These are phyloP conservation scores for Hymenoscyphus fraxineus DNA, from an alignment of 2,329 filamentous ascomycete genomes.

Conservation along the genomic window DNA sequence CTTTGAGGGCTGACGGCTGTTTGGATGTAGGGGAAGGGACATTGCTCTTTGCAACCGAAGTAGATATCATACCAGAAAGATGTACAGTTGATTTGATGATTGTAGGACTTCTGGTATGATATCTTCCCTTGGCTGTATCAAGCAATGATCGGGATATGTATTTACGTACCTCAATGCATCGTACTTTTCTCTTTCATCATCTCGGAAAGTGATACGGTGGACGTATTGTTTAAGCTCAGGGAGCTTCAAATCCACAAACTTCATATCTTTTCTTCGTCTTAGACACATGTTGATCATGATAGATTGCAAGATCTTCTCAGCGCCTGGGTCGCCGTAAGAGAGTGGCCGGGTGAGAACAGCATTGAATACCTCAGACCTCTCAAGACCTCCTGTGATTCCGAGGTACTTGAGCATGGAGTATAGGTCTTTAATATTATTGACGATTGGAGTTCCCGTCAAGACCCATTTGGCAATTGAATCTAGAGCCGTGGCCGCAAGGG, in stretches of 20 bases:
- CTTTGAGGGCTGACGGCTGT: background rate
- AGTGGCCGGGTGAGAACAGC: constrained; percentile 66
- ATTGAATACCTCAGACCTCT: constrained; percentile 71
- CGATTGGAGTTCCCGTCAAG: constrained; percentile 75
- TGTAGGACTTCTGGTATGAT: too few species aligned
- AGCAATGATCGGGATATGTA: too few species aligned
- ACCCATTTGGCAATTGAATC: constrained; percentile 73
- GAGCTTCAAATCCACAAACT: constrained; percentile 76
- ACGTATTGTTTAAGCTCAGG: constrained; percentile 75
- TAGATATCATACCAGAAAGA: too few species aligned
- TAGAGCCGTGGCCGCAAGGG: constrained; percentile 64
- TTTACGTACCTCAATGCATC: constrained; percentile 60
- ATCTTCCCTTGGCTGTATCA: too few species aligned
- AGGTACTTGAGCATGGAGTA: constrained; percentile 78
- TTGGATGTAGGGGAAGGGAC: too few species aligned
- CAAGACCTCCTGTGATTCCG: constrained; percentile 69
- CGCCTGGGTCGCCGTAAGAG: constrained; percentile 51
- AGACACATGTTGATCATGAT: constrained; percentile 80
- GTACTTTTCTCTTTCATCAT: constrained; percentile 74
- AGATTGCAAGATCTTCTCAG: constrained; percentile 64
- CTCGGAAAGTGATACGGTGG: constrained; percentile 68
- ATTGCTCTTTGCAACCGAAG: too few species aligned
- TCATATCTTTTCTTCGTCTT: constrained; percentile 82
- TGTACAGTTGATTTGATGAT: too few species aligned
- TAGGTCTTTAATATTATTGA: constrained; percentile 78